A percentile compares a stretch with the other conserved stretches of the same genome.
These are phyloP conservation scores for Apiospora rasikravindrae DNA, from an alignment of 2,329 filamentous ascomycete genomes.

Conservation along the genomic window DNA sequence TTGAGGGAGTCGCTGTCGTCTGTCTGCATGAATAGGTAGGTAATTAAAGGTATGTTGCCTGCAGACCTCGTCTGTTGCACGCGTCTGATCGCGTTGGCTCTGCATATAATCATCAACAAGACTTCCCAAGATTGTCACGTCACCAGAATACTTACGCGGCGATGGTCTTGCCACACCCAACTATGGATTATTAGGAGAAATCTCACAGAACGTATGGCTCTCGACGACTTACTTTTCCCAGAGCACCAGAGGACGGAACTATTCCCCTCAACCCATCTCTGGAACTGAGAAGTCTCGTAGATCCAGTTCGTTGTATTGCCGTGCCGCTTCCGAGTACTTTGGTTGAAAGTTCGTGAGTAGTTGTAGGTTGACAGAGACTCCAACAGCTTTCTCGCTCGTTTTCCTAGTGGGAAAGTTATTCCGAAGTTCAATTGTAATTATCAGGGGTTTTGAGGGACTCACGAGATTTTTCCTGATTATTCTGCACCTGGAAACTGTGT, in stretches of 20 bases:
- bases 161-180: conserved; percentile 37
- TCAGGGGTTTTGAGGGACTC: too few species aligned
- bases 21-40: conserved; percentile 34
- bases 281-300: conserved; percentile 33
- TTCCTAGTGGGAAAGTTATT: not conserved
- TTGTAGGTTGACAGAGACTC: conserved; percentile 36
- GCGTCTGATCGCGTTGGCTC: conserved; percentile 30
- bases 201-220: not conserved
- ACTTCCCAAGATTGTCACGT: too few species aligned
- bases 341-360: conserved; percentile 32
- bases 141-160: not conserved
- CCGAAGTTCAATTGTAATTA: too few species aligned
- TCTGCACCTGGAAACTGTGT: too few species aligned
- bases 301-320: conserved; percentile 36
- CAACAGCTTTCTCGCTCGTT: conserved; percentile 28
- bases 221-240: conserved; percentile 36
- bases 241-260: conserved; percentile 35
- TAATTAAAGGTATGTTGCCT: conserved; percentile 23
- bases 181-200: conserved; percentile 20
- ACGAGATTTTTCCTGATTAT: too few species aligned
- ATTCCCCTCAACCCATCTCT: conserved; percentile 28
- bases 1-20: conserved; percentile 29
- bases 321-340: conserved; percentile 36
- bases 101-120: conserved; percentile 8
- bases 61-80: conserved; percentile 22